Percentiles rank a stretch among this genome's conserved stretches.
phyloP scores from a whole-genome alignment of 1,284 basidiomycete species.

The Pisolithus thermaeus region DNA sequence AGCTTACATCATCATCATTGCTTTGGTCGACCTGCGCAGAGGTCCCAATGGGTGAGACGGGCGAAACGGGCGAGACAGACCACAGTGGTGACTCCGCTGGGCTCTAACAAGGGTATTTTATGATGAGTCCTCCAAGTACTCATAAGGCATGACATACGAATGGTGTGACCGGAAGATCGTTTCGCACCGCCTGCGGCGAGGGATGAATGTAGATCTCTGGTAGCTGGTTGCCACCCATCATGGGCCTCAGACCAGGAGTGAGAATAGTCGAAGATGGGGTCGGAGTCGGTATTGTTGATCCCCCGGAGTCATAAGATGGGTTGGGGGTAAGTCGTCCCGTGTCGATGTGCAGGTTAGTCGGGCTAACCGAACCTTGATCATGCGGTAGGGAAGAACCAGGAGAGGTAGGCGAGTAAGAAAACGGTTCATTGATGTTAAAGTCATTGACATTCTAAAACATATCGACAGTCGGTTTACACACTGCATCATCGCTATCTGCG shows the following conservation, averaged over 20 bases:
- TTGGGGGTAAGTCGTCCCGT: neutral
- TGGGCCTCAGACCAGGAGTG: too few species aligned
- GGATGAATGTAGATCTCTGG: neutral
- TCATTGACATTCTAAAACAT: too few species aligned
- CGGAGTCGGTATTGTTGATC: neutral
- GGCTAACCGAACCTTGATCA: too few species aligned
- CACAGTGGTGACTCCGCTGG: neutral
- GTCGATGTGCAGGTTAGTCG: neutral
- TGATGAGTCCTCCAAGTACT: neutral
- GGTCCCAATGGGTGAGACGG: slow-evolving; percentile 5
- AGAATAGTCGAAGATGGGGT: neutral
- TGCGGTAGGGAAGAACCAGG: too few species aligned
- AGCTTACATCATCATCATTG: slow-evolving; percentile 12
- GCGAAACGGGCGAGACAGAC: slow-evolving; percentile 9
- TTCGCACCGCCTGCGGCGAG: neutral
- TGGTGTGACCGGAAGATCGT: too few species aligned
- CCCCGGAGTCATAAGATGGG: neutral
- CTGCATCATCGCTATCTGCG: too few species aligned
- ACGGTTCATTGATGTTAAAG: too few species aligned
- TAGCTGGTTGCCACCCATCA: neutral
- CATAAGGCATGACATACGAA: neutral
- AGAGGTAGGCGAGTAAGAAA: too few species aligned
- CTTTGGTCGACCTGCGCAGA: neutral
- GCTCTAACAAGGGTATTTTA: neutral
- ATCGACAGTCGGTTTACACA: too few species aligned